Conservation (phyloP, 2,329 filamentous ascomycete genomes). For the Diaporthe aspalathi region DNA sequence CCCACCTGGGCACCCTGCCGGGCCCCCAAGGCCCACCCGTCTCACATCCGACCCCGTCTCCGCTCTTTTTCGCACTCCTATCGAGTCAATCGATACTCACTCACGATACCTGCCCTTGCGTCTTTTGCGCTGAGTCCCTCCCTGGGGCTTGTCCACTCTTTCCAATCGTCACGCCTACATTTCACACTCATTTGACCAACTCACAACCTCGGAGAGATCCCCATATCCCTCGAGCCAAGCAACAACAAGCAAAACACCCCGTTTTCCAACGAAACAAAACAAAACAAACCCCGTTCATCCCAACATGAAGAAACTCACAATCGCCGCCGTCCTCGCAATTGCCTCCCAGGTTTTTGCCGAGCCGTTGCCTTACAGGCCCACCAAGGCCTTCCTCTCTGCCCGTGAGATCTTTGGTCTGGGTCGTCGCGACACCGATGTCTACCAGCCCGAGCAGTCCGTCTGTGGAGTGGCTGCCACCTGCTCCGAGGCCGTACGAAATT, state of each 20-base stretch:
- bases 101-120: conserved; percentile 16
- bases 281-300: conserved; percentile 39
- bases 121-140: conserved; percentile 2
- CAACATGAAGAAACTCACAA: conserved; percentile 48
- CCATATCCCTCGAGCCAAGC: conserved; percentile 4
- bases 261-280: neutral
- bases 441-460: conserved; percentile 59
- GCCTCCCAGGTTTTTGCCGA: conserved; percentile 48
- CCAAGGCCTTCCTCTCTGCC: conserved; percentile 50
- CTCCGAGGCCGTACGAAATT: conserved; percentile 54
- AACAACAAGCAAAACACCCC: neutral
- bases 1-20: no score
- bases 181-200: neutral
- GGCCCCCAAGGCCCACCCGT: conserved; percentile 15
- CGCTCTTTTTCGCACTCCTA: conserved; percentile 10
- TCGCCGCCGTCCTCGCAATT: conserved; percentile 58
- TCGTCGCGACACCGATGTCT: conserved; percentile 59
- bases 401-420: conserved; percentile 55
- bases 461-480: conserved; percentile 65
- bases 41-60: conserved; percentile 16
- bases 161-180: neutral
- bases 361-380: conserved; percentile 51
- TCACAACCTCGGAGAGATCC: neutral
- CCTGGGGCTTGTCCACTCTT: conserved; percentile 26
- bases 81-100: conserved; percentile 18